phyloP scores from a whole-genome alignment of 2,329 filamentous ascomycete genomes.

The Nemania sp. region DNA sequence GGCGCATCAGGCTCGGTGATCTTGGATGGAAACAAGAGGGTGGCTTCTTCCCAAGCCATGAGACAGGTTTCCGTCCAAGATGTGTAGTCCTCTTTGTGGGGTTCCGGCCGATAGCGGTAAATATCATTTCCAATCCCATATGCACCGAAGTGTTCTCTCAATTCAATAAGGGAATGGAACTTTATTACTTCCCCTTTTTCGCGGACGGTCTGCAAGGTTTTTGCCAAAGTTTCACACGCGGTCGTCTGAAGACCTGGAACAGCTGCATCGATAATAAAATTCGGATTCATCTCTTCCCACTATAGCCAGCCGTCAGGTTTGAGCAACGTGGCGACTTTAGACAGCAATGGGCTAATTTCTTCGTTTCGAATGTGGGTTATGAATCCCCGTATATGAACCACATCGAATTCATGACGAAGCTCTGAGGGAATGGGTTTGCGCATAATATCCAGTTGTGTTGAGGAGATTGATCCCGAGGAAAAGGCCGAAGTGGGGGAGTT shows the following conservation, averaged over 20 bases:
- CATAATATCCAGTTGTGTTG: background rate
- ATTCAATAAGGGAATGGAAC: background rate
- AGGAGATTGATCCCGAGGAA: background rate
- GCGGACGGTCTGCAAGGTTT: background rate
- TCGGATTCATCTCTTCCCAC: background rate
- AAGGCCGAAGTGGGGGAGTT: background rate
- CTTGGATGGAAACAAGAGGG: conserved; percentile 40
- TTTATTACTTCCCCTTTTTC: background rate
- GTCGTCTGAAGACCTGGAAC: conserved; percentile 20
- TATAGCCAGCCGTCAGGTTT: background rate
- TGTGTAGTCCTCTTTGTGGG: conserved; percentile 40
- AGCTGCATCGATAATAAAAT: conserved; percentile 38
- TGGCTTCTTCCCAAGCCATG: conserved; percentile 46
- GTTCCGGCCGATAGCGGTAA: background rate
- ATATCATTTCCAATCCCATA: conserved; percentile 29
- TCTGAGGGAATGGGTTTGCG: background rate
- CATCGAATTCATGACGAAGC: background rate
- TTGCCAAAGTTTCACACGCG: background rate
- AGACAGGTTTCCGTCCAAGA: conserved; percentile 47
- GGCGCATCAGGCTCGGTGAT: conserved; percentile 36
- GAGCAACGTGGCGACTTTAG: background rate
- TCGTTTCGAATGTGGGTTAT: background rate
- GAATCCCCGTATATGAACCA: background rate
- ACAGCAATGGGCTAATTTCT: background rate
- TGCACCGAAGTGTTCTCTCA: background rate